A percentile compares a stretch with the other conserved stretches of the same genome.
Evolutionary conservation across 768 basidiomycete genomes (phyloP).

Genomic region (Termitomyces sp.): DNA sequence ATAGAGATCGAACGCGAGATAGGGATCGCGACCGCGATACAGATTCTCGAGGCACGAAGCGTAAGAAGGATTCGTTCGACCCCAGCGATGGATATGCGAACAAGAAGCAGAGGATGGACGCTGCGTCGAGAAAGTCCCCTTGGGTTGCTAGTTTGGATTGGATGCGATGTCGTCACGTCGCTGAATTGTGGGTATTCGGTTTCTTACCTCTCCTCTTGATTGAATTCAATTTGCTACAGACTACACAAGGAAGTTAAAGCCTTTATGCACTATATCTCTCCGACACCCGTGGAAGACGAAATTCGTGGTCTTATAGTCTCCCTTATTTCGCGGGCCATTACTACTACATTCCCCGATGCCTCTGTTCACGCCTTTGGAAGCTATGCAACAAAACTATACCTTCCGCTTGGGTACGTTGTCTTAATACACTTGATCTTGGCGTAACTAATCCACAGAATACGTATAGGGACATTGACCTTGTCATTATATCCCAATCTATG

Average conservation of each 20-base stretch:
- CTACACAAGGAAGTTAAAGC: constrained; percentile 84
- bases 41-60: constrained; percentile 30
- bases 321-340: constrained; percentile 65
- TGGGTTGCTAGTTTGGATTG: constrained; percentile 75
- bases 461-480: constrained; percentile 89
- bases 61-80: constrained; percentile 35
- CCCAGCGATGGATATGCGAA: constrained; percentile 46
- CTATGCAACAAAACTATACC: constrained; percentile 89
- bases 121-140: constrained; percentile 54
- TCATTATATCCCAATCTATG: constrained; percentile 78
- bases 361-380: constrained; percentile 86
- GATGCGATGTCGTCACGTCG: constrained; percentile 71
- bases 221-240: constrained; percentile 39
- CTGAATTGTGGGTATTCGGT: constrained; percentile 66
- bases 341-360: constrained; percentile 72
- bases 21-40: constrained; percentile 14
- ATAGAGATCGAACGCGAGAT: constrained; percentile 4
- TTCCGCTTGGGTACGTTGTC: constrained; percentile 79
- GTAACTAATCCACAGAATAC: constrained; percentile 15
- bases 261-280: constrained; percentile 85
- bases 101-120: constrained; percentile 50
- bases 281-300: constrained; percentile 82
- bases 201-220: background rate
- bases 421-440: background rate
- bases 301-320: constrained; percentile 70